Evolutionary conservation across 2,329 filamentous ascomycete species (phyloP).

Genomic region (Fusarium palustre): DNA sequence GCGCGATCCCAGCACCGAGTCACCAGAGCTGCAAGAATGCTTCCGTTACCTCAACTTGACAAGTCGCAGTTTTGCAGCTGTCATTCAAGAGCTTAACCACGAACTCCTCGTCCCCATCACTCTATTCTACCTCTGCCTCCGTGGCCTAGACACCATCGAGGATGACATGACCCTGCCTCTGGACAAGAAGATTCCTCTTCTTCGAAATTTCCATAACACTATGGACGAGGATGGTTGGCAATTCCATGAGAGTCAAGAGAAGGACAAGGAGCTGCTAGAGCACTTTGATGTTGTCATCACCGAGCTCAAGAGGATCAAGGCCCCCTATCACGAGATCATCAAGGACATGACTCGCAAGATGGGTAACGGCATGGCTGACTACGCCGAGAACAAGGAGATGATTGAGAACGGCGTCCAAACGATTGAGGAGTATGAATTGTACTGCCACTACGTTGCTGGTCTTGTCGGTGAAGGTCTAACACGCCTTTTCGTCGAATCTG

Average conservation of each 20-base stretch:
- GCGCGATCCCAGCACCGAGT: conserved; percentile 81
- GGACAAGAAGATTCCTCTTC: conserved; percentile 83
- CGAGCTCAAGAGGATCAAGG: conserved; percentile 90
- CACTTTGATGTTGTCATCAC: conserved; percentile 89
- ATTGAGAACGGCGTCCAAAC: conserved; percentile 84
- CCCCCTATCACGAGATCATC: conserved; percentile 85
- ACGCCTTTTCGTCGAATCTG: conserved; percentile 86
- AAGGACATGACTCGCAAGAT: conserved; percentile 93
- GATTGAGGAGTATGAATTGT: conserved; percentile 90
- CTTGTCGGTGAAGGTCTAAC: conserved; percentile 96
- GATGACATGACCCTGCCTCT: conserved; percentile 95
- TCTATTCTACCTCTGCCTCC: conserved; percentile 92
- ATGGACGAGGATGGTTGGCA: conserved; percentile 91
- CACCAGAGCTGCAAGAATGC: conserved; percentile 79
- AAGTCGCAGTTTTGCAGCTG: conserved; percentile 90
- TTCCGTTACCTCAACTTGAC: conserved; percentile 88
- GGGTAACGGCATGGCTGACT: conserved; percentile 99
- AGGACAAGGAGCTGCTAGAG: conserved; percentile 90
- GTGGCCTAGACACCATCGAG: conserved; percentile 97
- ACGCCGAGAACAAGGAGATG: conserved; percentile 84
- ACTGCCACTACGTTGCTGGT: conserved; percentile 98
- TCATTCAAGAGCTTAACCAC: conserved; percentile 95
- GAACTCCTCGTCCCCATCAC: conserved; percentile 90
- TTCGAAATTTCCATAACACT: conserved; percentile 83
- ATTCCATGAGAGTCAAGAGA: conserved; percentile 90